Conservation (phyloP, 257 asterid species). For the Nicotiana noctiflora region DNA sequence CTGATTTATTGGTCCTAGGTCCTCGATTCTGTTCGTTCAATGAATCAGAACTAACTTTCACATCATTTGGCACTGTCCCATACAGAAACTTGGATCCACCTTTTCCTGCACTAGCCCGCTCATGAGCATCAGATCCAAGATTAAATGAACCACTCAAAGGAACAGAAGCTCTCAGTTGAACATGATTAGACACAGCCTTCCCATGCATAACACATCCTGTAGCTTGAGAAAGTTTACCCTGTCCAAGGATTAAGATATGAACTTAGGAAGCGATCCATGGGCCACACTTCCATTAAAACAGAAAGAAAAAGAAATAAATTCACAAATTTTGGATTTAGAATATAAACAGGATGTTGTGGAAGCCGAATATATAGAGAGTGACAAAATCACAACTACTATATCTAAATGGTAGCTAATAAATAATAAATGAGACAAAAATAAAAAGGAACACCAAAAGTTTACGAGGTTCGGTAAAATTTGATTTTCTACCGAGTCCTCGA, state of each 20-base stretch:
- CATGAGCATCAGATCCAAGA: slow-evolving; percentile 29
- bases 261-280: background rate
- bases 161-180: slow-evolving; percentile 36
- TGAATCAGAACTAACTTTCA: slow-evolving; percentile 29
- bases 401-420: too few species aligned
- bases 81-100: slow-evolving; percentile 29
- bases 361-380: too few species aligned
- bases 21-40: slow-evolving; percentile 35
- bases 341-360: background rate
- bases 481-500: too few species aligned
- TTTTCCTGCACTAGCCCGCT: slow-evolving; percentile 32
- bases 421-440: too few species aligned
- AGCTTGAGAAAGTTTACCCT: slow-evolving; percentile 48
- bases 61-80: slow-evolving; percentile 34
- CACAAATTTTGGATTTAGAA: background rate
- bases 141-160: slow-evolving; percentile 38
- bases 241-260: slow-evolving; percentile 1
- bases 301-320: background rate
- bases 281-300: background rate
- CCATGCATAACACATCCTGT: slow-evolving; percentile 34
- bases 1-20: slow-evolving; percentile 32
- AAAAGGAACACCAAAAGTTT: too few species aligned
- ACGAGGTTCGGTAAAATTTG: too few species aligned
- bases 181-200: slow-evolving; percentile 33
- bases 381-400: too few species aligned